phyloP scores from a whole-genome alignment of 176 grass and related monocot species.

The Bonia amplexicaulis region DNA sequence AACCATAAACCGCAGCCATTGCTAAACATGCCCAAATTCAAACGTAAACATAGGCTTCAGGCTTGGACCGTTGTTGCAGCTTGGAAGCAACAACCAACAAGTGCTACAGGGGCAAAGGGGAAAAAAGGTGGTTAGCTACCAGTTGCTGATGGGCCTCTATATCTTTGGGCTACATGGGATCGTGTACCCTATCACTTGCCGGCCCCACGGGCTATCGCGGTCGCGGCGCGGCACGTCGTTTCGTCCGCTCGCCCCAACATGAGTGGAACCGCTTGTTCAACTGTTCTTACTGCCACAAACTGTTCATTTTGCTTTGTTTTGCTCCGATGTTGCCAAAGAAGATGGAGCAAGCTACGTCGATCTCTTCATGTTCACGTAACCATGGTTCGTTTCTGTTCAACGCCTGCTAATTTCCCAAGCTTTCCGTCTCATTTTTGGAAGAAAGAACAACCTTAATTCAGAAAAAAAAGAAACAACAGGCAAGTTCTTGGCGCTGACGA shows the following conservation, averaged over 20 bases:
- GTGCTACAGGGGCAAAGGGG: neutral
- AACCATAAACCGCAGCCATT: no score
- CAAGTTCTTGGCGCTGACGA: neutral
- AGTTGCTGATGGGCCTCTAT: neutral
- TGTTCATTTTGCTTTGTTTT: neutral
- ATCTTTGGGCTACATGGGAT: neutral
- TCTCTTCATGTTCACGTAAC: neutral
- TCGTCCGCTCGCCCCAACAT: no score
- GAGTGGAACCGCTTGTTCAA: neutral
- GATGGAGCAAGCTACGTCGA: neutral
- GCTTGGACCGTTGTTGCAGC: neutral
- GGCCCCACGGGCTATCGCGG: neutral
- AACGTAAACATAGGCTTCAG: neutral
- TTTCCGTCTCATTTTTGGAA: neutral
- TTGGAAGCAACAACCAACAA: neutral
- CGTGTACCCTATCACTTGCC: neutral
- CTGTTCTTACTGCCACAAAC: neutral
- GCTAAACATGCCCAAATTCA: no score
- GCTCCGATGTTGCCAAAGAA: neutral
- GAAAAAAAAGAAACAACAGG: no score
- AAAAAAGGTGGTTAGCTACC: neutral
- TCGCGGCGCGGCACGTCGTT: neutral
- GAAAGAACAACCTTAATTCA: neutral
- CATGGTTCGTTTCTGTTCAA: neutral
- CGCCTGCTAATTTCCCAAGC: neutral